Base-by-base conservation (phyloP, 768 basidiomycete species). In the Termitomyces sp. region DNA sequence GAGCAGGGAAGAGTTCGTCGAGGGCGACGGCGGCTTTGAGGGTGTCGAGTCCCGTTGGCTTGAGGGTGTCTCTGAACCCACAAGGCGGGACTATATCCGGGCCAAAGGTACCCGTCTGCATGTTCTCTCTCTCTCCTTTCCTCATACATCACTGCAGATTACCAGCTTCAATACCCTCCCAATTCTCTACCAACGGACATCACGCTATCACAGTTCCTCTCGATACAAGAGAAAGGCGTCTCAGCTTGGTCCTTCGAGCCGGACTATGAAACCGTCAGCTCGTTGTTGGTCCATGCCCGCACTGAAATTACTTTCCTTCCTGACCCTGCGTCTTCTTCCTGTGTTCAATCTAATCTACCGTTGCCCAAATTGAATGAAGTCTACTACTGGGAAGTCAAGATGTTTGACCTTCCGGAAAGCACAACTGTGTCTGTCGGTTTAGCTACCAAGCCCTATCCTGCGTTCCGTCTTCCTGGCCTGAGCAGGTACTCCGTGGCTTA, bases 211-310 rank as follows among this genome's bases (percentile, higher is more conserved):
- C 97, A 99, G 67, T 98, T 98, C 74, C 86, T 99, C 21, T 95
- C 95, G 27, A 99, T 99, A 57, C 97, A 99, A 70, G 97, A 99
- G 75, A 99, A 99, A 68, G 97, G 97, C 62, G 96, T 99, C 44
- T 96, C 95, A 27, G 97, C 97, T 17, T 99, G 97, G 97, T 95
- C 87, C 38, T 99, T 99, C 68, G 97, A 99, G 71, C 97, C 97
- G 35, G 97, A 98, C 70, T 98, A 95, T 69, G 95, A 98, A 73
- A 89, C 92, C 53, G 85, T 95, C 69, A 89, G 91, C 61, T 93
- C 92, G 8, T 80, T 98, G 44, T 82, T 98, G 41, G 96, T 99
- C 49, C 94, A 97, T 65, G 87, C 92, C 21, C 86, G 97, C 48
- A 99, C 97, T 0, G 97, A 99, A 74, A 90, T 99, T 64, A 97